A percentile compares a stretch with the other conserved stretches of the same genome.
Conservation (phyloP, 2,329 filamentous ascomycete genomes). For the Sporothrix variecibatus region DNA sequence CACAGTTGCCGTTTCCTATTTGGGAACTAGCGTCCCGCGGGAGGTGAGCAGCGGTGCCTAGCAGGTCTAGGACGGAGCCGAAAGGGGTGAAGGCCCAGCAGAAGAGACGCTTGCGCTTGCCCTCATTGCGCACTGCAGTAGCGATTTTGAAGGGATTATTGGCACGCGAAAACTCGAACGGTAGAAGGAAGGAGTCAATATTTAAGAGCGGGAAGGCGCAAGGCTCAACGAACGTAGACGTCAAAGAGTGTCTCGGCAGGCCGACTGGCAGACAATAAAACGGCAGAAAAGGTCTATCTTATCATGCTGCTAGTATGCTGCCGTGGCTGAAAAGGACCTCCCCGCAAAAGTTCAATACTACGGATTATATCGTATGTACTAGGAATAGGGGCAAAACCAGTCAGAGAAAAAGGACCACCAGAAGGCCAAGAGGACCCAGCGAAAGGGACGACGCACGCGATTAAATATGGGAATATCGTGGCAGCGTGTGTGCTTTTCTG, state of each 20-base stretch:
- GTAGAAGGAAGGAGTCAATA: not conserved
- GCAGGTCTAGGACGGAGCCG: conserved; percentile 14
- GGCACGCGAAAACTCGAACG: not conserved
- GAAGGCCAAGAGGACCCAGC: not conserved
- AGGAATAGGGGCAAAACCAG: not conserved
- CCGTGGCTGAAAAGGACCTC: not conserved
- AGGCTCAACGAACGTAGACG: not conserved
- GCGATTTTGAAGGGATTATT: not conserved
- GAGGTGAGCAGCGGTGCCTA: conserved; percentile 2
- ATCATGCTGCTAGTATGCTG: not conserved
- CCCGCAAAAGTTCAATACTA: not conserved
- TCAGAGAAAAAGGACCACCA: not conserved
- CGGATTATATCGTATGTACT: too few species aligned
- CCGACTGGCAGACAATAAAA: not conserved
- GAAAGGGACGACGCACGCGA: not conserved
- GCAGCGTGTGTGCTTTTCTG: not conserved
- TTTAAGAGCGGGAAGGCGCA: not conserved
- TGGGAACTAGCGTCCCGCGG: conserved; percentile 16
- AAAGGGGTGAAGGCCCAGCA: conserved; percentile 17
- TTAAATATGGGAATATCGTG: not conserved
- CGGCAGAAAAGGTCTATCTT: not conserved
- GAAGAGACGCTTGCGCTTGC: not conserved
- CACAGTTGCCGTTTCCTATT: conserved; percentile 8
- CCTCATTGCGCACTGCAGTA: not conserved
- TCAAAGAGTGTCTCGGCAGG: not conserved